Evolutionary conservation across 2,329 filamentous ascomycete genomes (phyloP).

Genomic region (Monilinia aucupariae): DNA sequence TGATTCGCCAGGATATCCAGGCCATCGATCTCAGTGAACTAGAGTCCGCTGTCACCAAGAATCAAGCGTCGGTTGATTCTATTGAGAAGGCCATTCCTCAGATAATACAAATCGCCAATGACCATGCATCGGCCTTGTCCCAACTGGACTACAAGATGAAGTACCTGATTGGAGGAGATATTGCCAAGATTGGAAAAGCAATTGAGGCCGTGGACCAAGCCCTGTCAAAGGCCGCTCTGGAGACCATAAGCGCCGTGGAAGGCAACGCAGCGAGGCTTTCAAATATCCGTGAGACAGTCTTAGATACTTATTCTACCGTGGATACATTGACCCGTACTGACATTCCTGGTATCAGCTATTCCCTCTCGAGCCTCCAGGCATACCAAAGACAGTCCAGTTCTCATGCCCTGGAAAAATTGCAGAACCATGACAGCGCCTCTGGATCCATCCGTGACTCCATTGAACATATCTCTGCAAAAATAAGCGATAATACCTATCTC

Average conservation of each 20-base stretch:
- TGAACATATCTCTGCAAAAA: constrained; percentile 18
- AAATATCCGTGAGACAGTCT: constrained; percentile 19
- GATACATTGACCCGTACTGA: constrained; percentile 17
- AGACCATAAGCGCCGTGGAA: constrained; percentile 17
- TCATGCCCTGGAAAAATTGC: constrained; percentile 17
- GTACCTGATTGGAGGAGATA: constrained; percentile 14
- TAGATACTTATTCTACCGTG: constrained; percentile 18
- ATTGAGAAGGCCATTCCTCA: constrained; percentile 16
- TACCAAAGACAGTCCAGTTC: constrained; percentile 17
- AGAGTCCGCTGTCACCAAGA: constrained; percentile 12
- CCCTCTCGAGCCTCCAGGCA: constrained; percentile 15
- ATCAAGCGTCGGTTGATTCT: constrained; percentile 12
- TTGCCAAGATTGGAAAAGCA: constrained; percentile 18
- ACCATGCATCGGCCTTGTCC: constrained; percentile 14
- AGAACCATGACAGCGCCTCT: constrained; percentile 10
- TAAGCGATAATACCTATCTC: constrained; percentile 10
- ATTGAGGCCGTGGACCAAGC: constrained; percentile 17
- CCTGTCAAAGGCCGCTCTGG: constrained; percentile 15
- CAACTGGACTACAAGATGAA: constrained; percentile 18
- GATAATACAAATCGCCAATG: constrained; percentile 15
- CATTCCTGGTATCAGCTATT: constrained; percentile 19
- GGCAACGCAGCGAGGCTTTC: constrained; percentile 16
- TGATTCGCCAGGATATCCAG: constrained; percentile 19
- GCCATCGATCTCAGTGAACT: constrained; percentile 17
- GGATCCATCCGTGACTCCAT: constrained; percentile 19